These are phyloP conservation scores for Tricholoma saponaceum DNA, from an alignment of 768 basidiomycete species.

Conservation along the genomic window DNA sequence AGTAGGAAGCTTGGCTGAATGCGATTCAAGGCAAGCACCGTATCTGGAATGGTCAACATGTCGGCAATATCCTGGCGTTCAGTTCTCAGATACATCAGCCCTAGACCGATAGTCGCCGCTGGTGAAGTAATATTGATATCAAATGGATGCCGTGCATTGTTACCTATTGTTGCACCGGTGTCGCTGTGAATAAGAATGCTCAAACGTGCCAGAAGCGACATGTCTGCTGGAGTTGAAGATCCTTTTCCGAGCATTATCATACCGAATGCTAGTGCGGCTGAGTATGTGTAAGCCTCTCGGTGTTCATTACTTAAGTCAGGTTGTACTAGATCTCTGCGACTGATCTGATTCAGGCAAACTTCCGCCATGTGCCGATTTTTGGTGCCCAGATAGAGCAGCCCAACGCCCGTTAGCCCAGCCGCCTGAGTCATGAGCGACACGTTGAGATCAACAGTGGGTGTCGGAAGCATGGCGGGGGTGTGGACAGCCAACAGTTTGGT, in stretches of 20 bases:
- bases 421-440: conserved; percentile 88
- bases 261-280: conserved; percentile 87
- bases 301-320: conserved; percentile 85
- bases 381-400: conserved; percentile 85
- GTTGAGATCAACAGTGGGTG: conserved; percentile 83
- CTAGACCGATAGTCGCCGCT: conserved; percentile 85
- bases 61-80: conserved; percentile 83
- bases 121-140: conserved; percentile 91
- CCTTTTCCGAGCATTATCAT: conserved; percentile 96
- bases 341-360: conserved; percentile 82
- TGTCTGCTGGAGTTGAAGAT: conserved; percentile 70
- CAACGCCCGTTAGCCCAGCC: conserved; percentile 82
- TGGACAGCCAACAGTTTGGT: conserved; percentile 91
- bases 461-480: conserved; percentile 88
- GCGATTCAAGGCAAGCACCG: conserved; percentile 72
- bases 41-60: conserved; percentile 78
- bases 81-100: conserved; percentile 89
- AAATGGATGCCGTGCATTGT: conserved; percentile 43
- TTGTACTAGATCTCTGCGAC: conserved; percentile 69
- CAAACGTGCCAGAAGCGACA: conserved; percentile 62
- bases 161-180: conserved; percentile 35
- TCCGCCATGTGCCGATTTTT: conserved; percentile 91
- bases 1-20: conserved; percentile 88
- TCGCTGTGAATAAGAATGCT: conserved; percentile 78
- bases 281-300: conserved; percentile 88